Evolutionary conservation across 2,329 filamentous ascomycete genomes (phyloP), one percentile per base, ranked within the genome.

Genomic region (Orbilia oligospora): DNA sequence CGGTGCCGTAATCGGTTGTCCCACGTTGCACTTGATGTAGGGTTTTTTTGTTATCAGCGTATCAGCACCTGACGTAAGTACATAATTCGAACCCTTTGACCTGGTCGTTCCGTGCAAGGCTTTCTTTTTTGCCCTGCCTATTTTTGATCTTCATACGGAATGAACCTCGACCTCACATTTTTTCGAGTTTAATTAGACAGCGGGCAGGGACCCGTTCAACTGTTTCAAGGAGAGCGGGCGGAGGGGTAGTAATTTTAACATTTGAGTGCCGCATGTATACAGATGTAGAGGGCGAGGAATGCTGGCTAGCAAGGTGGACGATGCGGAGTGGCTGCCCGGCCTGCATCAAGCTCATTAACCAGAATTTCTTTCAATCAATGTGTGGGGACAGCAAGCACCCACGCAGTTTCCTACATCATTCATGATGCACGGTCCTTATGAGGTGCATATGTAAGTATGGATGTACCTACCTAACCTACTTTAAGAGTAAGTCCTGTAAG

Each of bases 191-290:
- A 63, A 63, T 63, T 71, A 55, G 38, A 48, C 30, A 71, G 48
- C 69, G 56, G 36, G 20, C 33, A 44, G 20, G 56, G 36, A 44
- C 56, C 56, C 33, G 58, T 72, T 72, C 30, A 22, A 71, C 56
- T 55, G 68, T 71, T 71, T 64, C 68, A 71, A 48, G 38, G 56
- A 55, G 65, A n/a, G 8, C 33, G 69, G 24, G 48, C 69, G 69
- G 58, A 72, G 18, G 44, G 55, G 58, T 6, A 58, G 69, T 44
- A 72, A 72, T 65, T 55, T 63, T 61, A 61, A 61, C 36, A 61
- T 61, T n/a, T 55, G 48, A 66, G 46, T 44, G 67, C 24, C 44
- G 67, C 65, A 68, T 56, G 30, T 51, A 24, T 24, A 20, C 44
- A 55, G 49, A 68, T 56, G 30, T 44, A 36, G 51, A 55, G 51